Conservation (phyloP, 2,329 filamentous ascomycete species). For the Thyridium curvatum region DNA sequence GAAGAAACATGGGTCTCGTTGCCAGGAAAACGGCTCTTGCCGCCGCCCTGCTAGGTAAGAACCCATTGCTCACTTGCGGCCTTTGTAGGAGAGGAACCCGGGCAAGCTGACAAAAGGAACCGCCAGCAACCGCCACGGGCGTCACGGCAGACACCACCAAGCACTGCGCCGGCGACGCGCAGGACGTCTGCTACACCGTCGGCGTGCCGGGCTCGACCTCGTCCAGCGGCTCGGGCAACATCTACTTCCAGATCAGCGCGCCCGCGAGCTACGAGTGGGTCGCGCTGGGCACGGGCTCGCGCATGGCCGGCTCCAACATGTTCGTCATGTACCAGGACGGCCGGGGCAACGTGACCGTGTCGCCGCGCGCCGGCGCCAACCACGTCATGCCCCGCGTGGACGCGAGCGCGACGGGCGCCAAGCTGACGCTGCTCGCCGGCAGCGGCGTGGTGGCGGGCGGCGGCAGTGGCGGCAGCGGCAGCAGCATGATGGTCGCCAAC, state of each 20-base stretch:
- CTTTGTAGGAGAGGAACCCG: too few relatives aligned
- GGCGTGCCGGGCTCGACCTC: conserved; percentile 46
- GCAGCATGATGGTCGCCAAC: conserved; percentile 48
- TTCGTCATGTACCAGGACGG: conserved; percentile 58
- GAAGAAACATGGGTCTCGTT: too few relatives aligned
- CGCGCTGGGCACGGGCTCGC: conserved; percentile 47
- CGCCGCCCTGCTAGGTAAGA: too few relatives aligned
- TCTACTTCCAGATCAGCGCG: conserved; percentile 56
- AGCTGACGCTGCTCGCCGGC: conserved; percentile 49
- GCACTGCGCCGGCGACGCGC: conserved; percentile 32
- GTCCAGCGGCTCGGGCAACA: conserved; percentile 41
- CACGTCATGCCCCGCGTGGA: conserved; percentile 42
- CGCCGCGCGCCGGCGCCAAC: conserved; percentile 42
- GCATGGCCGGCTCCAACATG: conserved; percentile 52
- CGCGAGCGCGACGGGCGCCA: conserved; percentile 26
- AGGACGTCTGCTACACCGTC: conserved; percentile 47
- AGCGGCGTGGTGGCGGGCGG: conserved; percentile 45
- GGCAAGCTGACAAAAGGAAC: conserved; percentile 10
- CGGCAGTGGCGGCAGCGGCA: too few relatives aligned
- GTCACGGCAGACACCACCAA: conserved; percentile 18
- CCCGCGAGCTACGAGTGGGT: conserved; percentile 50
- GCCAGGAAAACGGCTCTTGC: too few relatives aligned
- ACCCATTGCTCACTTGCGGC: too few relatives aligned
- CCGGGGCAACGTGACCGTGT: conserved; percentile 53
- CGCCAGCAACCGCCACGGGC: conserved; percentile 10